A percentile compares a stretch with the other conserved stretches of the same genome.
Conservation (phyloP, 2,329 filamentous ascomycete species). For the Zarea fungicola region DNA sequence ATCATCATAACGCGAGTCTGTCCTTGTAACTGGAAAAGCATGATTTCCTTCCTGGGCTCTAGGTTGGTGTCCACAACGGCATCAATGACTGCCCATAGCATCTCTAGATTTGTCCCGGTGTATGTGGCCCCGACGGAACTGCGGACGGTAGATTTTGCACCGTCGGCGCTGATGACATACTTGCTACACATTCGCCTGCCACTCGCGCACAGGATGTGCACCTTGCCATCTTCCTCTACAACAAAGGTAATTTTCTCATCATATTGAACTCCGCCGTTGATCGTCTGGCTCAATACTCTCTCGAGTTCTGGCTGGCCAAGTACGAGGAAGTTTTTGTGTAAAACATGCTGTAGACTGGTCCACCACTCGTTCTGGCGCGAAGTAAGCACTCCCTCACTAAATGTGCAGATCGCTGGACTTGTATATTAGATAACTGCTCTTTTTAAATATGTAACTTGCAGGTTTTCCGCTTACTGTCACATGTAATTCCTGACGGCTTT, state of each 20-base stretch:
- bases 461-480: slow-evolving; percentile 36
- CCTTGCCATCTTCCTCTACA: slow-evolving; percentile 51
- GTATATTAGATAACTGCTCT: background rate
- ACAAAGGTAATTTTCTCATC: slow-evolving; percentile 37
- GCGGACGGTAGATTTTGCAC: slow-evolving; percentile 44
- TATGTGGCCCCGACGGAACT: slow-evolving; percentile 34
- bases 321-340: slow-evolving; percentile 46
- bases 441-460: no score
- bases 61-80: slow-evolving; percentile 45
- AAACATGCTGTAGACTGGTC: slow-evolving; percentile 38
- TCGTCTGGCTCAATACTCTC: slow-evolving; percentile 27
- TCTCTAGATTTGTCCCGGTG: slow-evolving; percentile 42
- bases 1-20: slow-evolving; percentile 45
- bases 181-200: slow-evolving; percentile 29
- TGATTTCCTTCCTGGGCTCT: slow-evolving; percentile 39
- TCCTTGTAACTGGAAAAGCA: slow-evolving; percentile 41
- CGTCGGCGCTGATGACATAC: slow-evolving; percentile 49
- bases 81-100: slow-evolving; percentile 45
- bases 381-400: slow-evolving; percentile 40
- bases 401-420: slow-evolving; percentile 42
- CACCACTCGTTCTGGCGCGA: slow-evolving; percentile 45
- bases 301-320: slow-evolving; percentile 44
- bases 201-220: slow-evolving; percentile 29
- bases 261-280: slow-evolving; percentile 32
- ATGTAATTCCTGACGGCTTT: slow-evolving; percentile 38